These are phyloP conservation scores for Colletotrichum tanaceti DNA, from an alignment of 2,329 filamentous ascomycete species.

Conservation along the genomic window DNA sequence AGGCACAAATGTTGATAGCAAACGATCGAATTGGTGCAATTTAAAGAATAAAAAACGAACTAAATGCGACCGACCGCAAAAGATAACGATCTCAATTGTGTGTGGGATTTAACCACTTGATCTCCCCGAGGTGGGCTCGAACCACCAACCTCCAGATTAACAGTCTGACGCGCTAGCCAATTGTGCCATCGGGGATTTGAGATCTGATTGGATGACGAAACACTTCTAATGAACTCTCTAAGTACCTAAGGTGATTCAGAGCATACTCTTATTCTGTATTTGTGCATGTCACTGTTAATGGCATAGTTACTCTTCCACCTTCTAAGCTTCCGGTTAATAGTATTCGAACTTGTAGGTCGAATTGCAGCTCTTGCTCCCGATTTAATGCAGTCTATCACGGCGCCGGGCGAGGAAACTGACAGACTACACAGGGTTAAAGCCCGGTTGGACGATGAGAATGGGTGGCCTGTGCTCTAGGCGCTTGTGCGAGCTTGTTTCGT, in stretches of 20 bases:
- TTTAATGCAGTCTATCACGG: neutral
- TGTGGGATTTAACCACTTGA: constrained; percentile 11
- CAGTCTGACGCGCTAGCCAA: constrained; percentile 41
- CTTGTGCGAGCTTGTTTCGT: constrained; percentile 32
- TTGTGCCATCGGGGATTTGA: constrained; percentile 40
- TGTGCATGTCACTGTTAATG: too few relatives aligned
- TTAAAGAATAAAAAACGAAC: neutral
- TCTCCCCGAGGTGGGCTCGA: constrained; percentile 40
- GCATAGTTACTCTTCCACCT: too few relatives aligned
- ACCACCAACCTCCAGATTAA: constrained; percentile 41
- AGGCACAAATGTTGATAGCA: too few relatives aligned
- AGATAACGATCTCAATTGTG: rapidly evolving
- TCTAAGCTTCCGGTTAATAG: too few relatives aligned
- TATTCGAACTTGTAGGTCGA: too few relatives aligned
- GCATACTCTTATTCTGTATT: neutral
- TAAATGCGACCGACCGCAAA: neutral
- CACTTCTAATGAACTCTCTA: too few relatives aligned
- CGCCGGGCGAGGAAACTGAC: neutral
- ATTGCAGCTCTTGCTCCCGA: too few relatives aligned
- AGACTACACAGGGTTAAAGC: neutral
- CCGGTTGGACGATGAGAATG: neutral
- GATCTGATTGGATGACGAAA: constrained; percentile 31
- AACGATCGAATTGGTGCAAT: neutral
- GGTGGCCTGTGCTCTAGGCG: constrained; percentile 6
- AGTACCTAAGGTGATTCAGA: neutral